These are phyloP conservation scores for Pythium scleroteichum DNA, from an alignment of 352 stramenopile genomes.

Conservation along the genomic window DNA sequence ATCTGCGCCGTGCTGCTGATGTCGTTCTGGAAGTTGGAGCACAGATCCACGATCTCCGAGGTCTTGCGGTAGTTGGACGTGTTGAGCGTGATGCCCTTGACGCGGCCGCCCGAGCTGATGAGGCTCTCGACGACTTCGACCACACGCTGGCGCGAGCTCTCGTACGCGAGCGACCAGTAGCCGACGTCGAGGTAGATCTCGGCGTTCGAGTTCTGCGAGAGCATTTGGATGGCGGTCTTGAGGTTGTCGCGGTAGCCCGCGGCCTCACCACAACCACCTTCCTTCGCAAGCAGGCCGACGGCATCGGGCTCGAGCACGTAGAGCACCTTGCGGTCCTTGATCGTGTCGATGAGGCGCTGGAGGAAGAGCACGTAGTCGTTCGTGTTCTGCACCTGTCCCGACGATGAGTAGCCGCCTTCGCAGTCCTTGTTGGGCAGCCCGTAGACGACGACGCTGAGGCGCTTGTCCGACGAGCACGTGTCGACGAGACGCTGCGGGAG, in stretches of 20 bases:
- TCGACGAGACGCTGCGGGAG: conserved; percentile 33
- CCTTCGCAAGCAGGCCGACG: conserved; percentile 45
- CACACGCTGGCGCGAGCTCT: conserved; percentile 28
- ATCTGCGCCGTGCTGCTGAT: conserved; percentile 20
- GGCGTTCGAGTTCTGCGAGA: conserved; percentile 58
- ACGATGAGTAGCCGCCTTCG: conserved; percentile 46
- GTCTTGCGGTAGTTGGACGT: conserved; percentile 68
- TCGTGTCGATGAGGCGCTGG: conserved; percentile 31
- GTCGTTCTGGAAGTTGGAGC: conserved; percentile 49
- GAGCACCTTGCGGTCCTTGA: conserved; percentile 54
- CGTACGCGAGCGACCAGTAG: conserved; percentile 52
- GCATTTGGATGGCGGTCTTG: conserved; percentile 43
- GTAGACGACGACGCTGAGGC: conserved; percentile 64
- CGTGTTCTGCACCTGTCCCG: conserved; percentile 36
- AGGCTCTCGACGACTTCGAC: conserved; percentile 49
- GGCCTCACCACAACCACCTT: conserved; percentile 36
- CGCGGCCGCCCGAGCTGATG: conserved; percentile 24
- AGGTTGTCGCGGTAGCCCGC: conserved; percentile 59
- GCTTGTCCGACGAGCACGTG: conserved; percentile 33
- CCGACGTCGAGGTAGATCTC: conserved; percentile 66
- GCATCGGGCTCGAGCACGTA: conserved; percentile 73
- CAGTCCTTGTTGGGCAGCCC: conserved; percentile 72
- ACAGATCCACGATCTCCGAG: conserved; percentile 45
- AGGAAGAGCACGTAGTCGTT: conserved; percentile 56
- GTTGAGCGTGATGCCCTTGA: conserved; percentile 70